Evolutionary conservation across 768 basidiomycete genomes (phyloP).

Genomic region (Lactifluus hygrophoroides): DNA sequence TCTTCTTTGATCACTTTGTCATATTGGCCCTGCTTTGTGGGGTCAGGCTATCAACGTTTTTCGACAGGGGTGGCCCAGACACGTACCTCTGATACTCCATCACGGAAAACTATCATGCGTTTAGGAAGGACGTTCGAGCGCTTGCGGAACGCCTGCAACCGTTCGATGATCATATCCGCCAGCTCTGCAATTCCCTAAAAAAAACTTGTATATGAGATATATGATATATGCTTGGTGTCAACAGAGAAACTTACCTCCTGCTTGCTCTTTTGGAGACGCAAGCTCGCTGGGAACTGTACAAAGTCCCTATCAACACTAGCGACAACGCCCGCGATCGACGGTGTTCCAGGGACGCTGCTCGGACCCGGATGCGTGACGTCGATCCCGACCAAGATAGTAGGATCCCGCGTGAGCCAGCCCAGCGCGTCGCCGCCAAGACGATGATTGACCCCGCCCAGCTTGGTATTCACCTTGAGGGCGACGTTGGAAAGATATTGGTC

Average conservation of each 20-base stretch:
- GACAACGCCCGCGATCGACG: conserved; percentile 78
- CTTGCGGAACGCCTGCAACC: conserved; percentile 47
- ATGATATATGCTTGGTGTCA: too few relatives aligned
- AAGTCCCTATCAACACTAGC: conserved; percentile 63
- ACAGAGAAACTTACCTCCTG: conserved; percentile 30
- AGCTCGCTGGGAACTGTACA: conserved; percentile 69
- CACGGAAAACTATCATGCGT: conserved; percentile 65
- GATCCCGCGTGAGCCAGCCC: conserved; percentile 54
- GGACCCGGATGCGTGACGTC: conserved; percentile 79
- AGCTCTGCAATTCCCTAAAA: conserved; percentile 65
- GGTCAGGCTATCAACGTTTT: too few relatives aligned
- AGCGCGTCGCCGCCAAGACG: conserved; percentile 45
- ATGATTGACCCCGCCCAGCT: conserved; percentile 78
- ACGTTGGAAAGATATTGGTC: conserved; percentile 81
- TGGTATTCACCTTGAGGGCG: conserved; percentile 74
- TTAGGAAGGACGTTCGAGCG: conserved; percentile 47
- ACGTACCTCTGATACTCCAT: conserved; percentile 83
- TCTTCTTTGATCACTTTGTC: conserved; percentile 51
- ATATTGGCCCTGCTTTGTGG: conserved; percentile 76
- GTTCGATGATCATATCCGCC: conserved; percentile 58
- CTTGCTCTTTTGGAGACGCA: conserved; percentile 55
- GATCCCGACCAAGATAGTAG: conserved; percentile 80
- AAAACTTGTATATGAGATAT: too few relatives aligned
- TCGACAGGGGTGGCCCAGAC: too few relatives aligned
- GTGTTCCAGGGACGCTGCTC: conserved; percentile 56